Evolutionary conservation across 2,329 filamentous ascomycete species (phyloP), one percentile per base, ranked within the genome.

Genomic region (Tolypocladium tundrense): DNA sequence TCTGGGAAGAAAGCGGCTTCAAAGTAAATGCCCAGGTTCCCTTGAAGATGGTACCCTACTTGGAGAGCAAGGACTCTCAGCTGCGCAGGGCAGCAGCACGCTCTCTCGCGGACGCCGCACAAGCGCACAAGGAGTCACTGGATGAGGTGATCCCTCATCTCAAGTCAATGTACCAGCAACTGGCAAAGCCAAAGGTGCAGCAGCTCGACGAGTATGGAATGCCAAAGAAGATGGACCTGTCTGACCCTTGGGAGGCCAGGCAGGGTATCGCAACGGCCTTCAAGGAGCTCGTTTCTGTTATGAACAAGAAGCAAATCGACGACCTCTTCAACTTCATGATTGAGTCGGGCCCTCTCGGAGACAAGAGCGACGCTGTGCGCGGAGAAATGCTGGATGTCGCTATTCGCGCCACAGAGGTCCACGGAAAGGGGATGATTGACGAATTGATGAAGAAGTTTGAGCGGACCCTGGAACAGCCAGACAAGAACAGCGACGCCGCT

Each of bases 1-100:
- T 99, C 41, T 99, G 94, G 94, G 91, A 96, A 67, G 94, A 97
- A 67, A 96, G 93, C 68, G 88, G 84, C 9, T 88, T 97, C 60
- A 76, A 87, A 60, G 75, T 93, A 14, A 81, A 83, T 1, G 75
- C 83, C 24, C 79, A 87, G 8, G 82, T 89, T 10, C 84, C 89
- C 9, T 70, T 79, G 58, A 82, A 80, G 64, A 86, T 92, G 67
- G 75, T 96, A 54, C 85, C 86, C 0, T 97, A 96, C 68, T 77
- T 97, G 13, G 83, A 90, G 63, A 90, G 85, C 63, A 83, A 85
- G 63, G 93, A 97, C 66, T 81, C 81, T 24, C 91, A 95, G 67
- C 83, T 97, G 33, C 85, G 94, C 57, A 83, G 90, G 62, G 89
- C 93, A 58, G 88, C 93, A 54, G 89, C 94, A 43, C 85, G 90